A percentile compares a stretch with the other conserved stretches of the same genome.
phyloP scores from a whole-genome alignment of 306 rosid genomes.

The Sindora glabra region DNA sequence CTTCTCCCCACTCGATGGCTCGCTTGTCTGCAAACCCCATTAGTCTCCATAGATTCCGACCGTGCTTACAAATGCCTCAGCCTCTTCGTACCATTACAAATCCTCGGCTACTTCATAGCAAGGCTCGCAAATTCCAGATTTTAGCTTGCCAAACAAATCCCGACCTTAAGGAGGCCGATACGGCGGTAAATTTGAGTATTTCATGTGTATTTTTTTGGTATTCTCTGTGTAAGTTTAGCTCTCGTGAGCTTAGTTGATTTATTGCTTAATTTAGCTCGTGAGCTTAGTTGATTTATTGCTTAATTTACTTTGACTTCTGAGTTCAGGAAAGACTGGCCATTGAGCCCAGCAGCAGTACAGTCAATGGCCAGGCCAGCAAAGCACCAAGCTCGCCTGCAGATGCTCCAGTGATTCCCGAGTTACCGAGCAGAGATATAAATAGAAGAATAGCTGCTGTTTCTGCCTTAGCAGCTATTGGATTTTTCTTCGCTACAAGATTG shows the following conservation, averaged over 20 bases:
- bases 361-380: slow-evolving; percentile 19
- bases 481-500: slow-evolving; percentile 59
- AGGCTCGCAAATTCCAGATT: slow-evolving; percentile 29
- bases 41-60: slow-evolving; percentile 52
- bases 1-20: slow-evolving; percentile 41
- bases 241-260: too few relatives aligned
- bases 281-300: neutral
- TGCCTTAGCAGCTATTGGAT: slow-evolving; percentile 63
- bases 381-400: slow-evolving; percentile 26
- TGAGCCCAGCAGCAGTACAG: slow-evolving; percentile 24
- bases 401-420: slow-evolving; percentile 30
- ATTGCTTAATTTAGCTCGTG: too few relatives aligned
- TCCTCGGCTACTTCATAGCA: slow-evolving; percentile 7
- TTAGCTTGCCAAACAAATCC: slow-evolving; percentile 58
- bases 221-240: too few relatives aligned
- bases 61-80: slow-evolving; percentile 30
- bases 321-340: slow-evolving; percentile 32
- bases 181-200: slow-evolving; percentile 41
- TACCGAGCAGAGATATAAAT: slow-evolving; percentile 58
- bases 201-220: too few relatives aligned
- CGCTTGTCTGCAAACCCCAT: slow-evolving; percentile 56
- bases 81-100: slow-evolving; percentile 11
- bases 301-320: neutral
- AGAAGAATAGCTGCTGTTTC: slow-evolving; percentile 57
- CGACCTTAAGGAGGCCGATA: slow-evolving; percentile 30